These are phyloP conservation scores for Nakaseomyces delphensis DNA, from an alignment of 1,139 yeast genomes.

Conservation along the genomic window DNA sequence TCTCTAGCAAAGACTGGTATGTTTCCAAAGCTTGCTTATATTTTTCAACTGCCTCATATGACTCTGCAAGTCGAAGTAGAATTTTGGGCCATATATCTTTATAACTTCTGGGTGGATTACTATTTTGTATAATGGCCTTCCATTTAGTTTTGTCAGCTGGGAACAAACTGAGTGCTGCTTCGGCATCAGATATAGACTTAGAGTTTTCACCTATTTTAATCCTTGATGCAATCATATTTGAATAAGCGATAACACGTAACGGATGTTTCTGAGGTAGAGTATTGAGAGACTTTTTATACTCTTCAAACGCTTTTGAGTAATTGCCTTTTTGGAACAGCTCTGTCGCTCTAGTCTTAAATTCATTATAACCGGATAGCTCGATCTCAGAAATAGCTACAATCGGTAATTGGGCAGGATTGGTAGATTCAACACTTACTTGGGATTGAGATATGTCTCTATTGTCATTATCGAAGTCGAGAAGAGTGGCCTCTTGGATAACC, in stretches of 20 bases:
- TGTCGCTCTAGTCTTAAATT: conserved; percentile 53
- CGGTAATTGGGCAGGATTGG: conserved; percentile 5
- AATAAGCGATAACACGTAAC: conserved; percentile 55
- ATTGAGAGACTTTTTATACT: conserved; percentile 53
- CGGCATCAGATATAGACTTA: conserved; percentile 47
- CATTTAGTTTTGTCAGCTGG: conserved; percentile 34
- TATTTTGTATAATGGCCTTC: conserved; percentile 27
- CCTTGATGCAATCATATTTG: conserved; percentile 68
- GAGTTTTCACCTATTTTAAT: conserved; percentile 69
- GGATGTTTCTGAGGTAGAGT: conserved; percentile 61
- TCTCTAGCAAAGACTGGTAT: conserved; percentile 54
- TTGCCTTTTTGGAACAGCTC: conserved; percentile 73
- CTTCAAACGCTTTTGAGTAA: conserved; percentile 54
- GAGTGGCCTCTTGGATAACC: conserved; percentile 9
- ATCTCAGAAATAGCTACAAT: conserved; percentile 20
- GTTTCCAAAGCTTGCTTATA: conserved; percentile 52
- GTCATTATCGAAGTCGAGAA: conserved; percentile 19
- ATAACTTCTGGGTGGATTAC: conserved; percentile 49
- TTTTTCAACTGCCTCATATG: conserved; percentile 68
- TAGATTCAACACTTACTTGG: neutral
- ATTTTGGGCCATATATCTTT: conserved; percentile 71
- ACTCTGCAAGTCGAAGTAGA: conserved; percentile 66
- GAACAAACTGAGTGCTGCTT: conserved; percentile 51
- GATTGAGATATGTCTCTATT: neutral
- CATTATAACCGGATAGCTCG: conserved; percentile 33